Evolutionary conservation across 176 grass and related monocot species (phyloP).

Genomic region (Elaeis guineensis): DNA sequence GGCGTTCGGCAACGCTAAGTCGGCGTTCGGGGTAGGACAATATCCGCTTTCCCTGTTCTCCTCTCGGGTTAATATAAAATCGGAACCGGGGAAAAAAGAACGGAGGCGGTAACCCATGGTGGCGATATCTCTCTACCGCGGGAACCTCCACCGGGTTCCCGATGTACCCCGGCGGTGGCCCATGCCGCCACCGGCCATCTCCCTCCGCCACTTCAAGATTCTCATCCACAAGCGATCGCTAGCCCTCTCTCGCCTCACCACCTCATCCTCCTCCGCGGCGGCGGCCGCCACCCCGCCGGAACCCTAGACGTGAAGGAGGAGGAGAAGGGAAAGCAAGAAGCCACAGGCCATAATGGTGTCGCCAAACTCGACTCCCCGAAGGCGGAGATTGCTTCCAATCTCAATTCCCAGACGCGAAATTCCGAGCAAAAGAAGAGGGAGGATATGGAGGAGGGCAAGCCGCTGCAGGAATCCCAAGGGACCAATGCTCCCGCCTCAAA

Average conservation of each 20-base stretch:
- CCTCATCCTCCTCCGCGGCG: not conserved
- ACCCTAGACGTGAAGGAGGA: not conserved
- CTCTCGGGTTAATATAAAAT: not conserved
- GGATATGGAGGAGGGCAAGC: slow-evolving; percentile 1
- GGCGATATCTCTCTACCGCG: slow-evolving; percentile 65
- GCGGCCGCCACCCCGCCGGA: not conserved
- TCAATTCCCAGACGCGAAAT: no score
- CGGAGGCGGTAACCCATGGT: slow-evolving; percentile 25
- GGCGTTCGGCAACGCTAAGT: no score
- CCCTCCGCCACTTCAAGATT: not conserved
- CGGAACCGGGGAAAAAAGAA: not conserved
- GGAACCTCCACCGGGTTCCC: slow-evolving; percentile 55
- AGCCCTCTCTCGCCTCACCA: slow-evolving; percentile 31
- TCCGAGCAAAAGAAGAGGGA: slow-evolving; percentile 1
- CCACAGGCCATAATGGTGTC: not conserved
- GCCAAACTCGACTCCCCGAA: not conserved
- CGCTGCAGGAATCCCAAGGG: not conserved
- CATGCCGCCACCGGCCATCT: slow-evolving; percentile 6
- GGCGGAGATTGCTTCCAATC: no score
- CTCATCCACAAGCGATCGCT: not conserved
- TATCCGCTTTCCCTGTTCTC: no score
- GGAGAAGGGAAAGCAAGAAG: not conserved
- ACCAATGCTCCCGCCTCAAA: not conserved
- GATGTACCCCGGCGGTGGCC: slow-evolving; percentile 2
- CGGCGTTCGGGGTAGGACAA: no score